Conservation (phyloP, 2,329 filamentous ascomycete genomes). For the Pestalotiopsis sp. region DNA sequence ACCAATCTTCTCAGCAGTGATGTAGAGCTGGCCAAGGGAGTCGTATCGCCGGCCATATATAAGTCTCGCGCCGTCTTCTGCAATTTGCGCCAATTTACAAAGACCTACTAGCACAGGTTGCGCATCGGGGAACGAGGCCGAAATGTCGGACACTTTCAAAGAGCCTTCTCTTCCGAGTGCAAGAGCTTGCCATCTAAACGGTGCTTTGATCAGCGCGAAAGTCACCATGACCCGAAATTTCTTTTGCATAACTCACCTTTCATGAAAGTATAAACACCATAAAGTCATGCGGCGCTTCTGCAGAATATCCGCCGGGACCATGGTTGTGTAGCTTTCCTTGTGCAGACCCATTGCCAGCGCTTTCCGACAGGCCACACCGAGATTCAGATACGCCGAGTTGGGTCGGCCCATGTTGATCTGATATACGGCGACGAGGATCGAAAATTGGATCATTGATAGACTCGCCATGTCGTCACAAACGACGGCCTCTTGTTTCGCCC, state of each 20-base stretch:
- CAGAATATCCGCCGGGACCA: conserved; percentile 21
- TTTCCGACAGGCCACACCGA: conserved; percentile 29
- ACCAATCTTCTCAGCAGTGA: conserved; percentile 26
- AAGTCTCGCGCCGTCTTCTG: conserved; percentile 16
- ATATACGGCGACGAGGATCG: conserved; percentile 28
- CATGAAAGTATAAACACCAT: conserved; percentile 32
- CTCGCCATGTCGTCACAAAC: conserved; percentile 33
- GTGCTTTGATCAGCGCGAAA: background rate
- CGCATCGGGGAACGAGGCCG: conserved; percentile 23
- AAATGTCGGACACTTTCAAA: conserved; percentile 26
- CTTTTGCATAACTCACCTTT: conserved; percentile 20
- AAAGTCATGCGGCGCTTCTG: conserved; percentile 28
- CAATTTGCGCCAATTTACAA: conserved; percentile 23
- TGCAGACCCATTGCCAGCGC: conserved; percentile 33
- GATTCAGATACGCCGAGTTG: conserved; percentile 31
- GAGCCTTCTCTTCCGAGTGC: conserved; percentile 23
- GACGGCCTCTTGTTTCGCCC: conserved; percentile 27
- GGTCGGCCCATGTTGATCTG: conserved; percentile 32
- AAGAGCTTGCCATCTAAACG: conserved; percentile 23
- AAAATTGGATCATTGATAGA: conserved; percentile 33
- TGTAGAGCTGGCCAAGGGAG: conserved; percentile 28
- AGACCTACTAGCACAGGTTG: conserved; percentile 23
- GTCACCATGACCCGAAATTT: background rate
- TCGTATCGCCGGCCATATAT: conserved; percentile 30
- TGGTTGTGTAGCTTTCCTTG: conserved; percentile 22